Base-by-base conservation (phyloP, 2,329 filamentous ascomycete genomes). In the Fonsecaea erecta region DNA sequence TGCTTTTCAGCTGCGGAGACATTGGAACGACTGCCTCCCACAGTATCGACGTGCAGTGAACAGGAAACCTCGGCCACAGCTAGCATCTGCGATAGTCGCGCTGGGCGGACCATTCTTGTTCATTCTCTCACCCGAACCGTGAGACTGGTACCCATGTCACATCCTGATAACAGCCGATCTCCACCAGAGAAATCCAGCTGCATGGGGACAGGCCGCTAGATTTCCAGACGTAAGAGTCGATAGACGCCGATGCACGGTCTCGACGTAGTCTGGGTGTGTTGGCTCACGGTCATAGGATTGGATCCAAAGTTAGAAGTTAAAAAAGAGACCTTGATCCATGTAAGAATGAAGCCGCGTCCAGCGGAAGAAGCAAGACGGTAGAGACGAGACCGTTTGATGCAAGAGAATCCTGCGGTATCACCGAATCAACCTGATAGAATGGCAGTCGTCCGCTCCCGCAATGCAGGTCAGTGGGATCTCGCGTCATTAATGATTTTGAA, bases 401-500 rank as follows among this genome's bases (percentile, higher is more conserved):
- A 24, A 48, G 18, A 18, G 43, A 48, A 48, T 48, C n/a, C 18
- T 48, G 43, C 11, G 43, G 43, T 48, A 24, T 24, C 43, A 48
- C 21, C 43, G 9, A 24, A 24, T 24, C 11, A 8, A 24, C 8
- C 2, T 48, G 43, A 48, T 48, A 48, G 24, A 48, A 11, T 6
- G 18, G 18, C 43, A n/a, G 43, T 21, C 21, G n/a, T 24, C 18
- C 12, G 43, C 43, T 14, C 43, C 14, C 18, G 43, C 18, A 9
- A 48, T 48, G 43, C 43, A 48, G 18, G 43, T 48, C 43, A 48
- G 43, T 48, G 43, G 43, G n/a, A 48, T 48, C 43, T 48, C 43
- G 43, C 21, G 18, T 48, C 18, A 24, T 24, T 24, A 48, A 48
- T 48, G 43, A 48, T 48, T 12, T 8, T 24, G 9, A 12, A 24